Percentiles rank a stretch among this genome's conserved stretches.
Conservation (phyloP, 1,139 yeast genomes). For the Saccharomyces hybrid region DNA sequence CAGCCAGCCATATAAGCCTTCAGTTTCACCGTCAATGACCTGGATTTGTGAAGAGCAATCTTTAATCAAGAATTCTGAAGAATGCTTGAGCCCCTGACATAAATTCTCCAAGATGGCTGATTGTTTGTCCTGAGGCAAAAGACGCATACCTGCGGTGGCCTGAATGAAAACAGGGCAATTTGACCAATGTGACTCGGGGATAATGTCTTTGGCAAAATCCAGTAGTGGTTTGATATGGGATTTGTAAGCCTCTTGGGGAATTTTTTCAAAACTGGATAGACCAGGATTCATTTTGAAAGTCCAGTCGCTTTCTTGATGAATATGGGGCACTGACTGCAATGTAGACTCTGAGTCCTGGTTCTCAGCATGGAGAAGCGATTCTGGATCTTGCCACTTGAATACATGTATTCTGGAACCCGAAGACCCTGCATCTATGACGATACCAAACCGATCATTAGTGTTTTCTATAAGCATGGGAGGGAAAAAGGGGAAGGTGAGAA, state of each 20-base stretch:
- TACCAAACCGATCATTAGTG: constrained; percentile 42
- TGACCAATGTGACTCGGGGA: constrained; percentile 46
- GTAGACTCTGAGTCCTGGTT: constrained; percentile 22
- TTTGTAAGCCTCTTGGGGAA: constrained; percentile 47
- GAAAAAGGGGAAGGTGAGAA: background rate
- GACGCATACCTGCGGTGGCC: constrained; percentile 80
- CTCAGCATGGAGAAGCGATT: constrained; percentile 18
- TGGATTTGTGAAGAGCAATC: constrained; percentile 56
- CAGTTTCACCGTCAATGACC: constrained; percentile 72
- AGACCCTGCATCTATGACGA: constrained; percentile 75
- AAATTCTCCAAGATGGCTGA: constrained; percentile 44
- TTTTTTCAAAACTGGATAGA: constrained; percentile 49
- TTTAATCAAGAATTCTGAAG: constrained; percentile 44
- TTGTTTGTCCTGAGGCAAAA: constrained; percentile 44
- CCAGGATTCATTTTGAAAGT: constrained; percentile 62
- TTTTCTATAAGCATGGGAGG: background rate
- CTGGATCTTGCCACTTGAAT: constrained; percentile 56
- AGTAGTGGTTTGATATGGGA: constrained; percentile 52
- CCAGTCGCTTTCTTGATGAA: constrained; percentile 54
- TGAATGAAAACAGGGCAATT: constrained; percentile 65
- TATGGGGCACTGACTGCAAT: constrained; percentile 52
- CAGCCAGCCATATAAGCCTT: constrained; percentile 77
- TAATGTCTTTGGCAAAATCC: constrained; percentile 48
- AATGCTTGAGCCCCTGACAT: constrained; percentile 42
- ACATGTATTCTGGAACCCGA: constrained; percentile 72